Percentiles rank a stretch among this genome's conserved stretches.
phyloP scores from a whole-genome alignment of 345 rosid genomes.

The Aurinia saxatilis region DNA sequence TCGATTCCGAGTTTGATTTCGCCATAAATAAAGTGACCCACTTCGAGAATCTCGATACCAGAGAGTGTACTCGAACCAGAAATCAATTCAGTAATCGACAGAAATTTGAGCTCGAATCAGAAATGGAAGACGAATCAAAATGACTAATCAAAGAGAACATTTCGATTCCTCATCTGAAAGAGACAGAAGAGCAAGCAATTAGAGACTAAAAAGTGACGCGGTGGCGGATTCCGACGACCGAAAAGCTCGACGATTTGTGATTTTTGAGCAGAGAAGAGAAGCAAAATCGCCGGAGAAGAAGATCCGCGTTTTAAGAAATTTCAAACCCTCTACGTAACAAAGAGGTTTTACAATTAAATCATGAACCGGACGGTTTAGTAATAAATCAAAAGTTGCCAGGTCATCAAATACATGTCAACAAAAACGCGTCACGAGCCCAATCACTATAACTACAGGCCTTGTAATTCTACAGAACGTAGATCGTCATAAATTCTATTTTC shows the following conservation, averaged over 20 bases:
- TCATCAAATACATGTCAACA: conserved; percentile 13
- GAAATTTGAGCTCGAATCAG: background rate
- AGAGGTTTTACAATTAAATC: background rate
- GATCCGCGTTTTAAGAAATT: background rate
- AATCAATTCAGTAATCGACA: background rate
- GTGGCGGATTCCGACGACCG: background rate
- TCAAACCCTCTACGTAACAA: background rate
- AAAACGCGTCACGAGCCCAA: conserved; percentile 21
- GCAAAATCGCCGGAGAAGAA: background rate
- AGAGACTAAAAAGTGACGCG: background rate
- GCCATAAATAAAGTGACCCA: conserved; percentile 6
- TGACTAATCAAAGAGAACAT: background rate
- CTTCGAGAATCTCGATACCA: background rate
- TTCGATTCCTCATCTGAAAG: background rate
- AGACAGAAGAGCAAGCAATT: background rate
- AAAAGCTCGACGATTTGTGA: background rate
- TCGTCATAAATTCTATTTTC: conserved; percentile 2
- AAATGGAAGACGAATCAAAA: background rate
- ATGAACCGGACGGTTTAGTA: no score
- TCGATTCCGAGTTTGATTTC: conserved; percentile 1
- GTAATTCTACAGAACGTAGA: conserved; percentile 14
- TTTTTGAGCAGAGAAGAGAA: background rate
- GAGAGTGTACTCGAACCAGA: no score
- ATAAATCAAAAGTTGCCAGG: conserved; percentile 4
- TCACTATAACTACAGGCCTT: conserved; percentile 10